Evolutionary conservation across 371 early-diverging fungal species (phyloP), one percentile per base, ranked within the genome.

Genomic region (Rhizopus delemar): DNA sequence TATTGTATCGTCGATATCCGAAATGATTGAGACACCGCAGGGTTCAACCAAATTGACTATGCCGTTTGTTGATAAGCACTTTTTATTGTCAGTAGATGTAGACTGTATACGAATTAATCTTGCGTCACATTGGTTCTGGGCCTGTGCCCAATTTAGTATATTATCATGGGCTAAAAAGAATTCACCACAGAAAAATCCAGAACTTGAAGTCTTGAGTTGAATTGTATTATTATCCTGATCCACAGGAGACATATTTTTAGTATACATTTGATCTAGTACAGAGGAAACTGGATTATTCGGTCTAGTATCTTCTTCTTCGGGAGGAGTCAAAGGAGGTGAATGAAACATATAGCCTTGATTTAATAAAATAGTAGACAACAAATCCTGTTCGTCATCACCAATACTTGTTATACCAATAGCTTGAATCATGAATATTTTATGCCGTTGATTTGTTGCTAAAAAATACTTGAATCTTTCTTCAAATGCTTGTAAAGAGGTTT

Each of bases 1-100:
- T 76, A 93, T 93, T 4, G 93, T 94, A 62, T 93, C 93, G 75
- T 94, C 93, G 51, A 94, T 89, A 68, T 94, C 93, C 0, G 89
- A 89, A 46, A 94, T 90, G 16, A 94, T 63, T 0, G 93, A 91
- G 16, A 90, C 70, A 2, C 94, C 91, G 1, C 53, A 57, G 3
- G 77, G 81, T 6, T 78, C 76, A 49, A 91, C 71, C 39, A 91
- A 63, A 36, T 77, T 76, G 28, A 82, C 81, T 5, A 70, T 61
- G 2, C 79, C 80, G 46, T 60, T 60, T n/a, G 71, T 61, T 3
- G 71, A 56, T 8, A 46, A 33, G 32, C 71, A 76, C 33, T 59
- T 53, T 11, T 48, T 13, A 4, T 36, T 41, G 5, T 56, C 58
- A n/a, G 53, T 45, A 15, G 59, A 65, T 11, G 38, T 46, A 5